Evolutionary conservation across 2,329 filamentous ascomycete genomes (phyloP), one percentile per base, ranked within the genome.

Genomic region (Microsporum ferrugineum): DNA sequence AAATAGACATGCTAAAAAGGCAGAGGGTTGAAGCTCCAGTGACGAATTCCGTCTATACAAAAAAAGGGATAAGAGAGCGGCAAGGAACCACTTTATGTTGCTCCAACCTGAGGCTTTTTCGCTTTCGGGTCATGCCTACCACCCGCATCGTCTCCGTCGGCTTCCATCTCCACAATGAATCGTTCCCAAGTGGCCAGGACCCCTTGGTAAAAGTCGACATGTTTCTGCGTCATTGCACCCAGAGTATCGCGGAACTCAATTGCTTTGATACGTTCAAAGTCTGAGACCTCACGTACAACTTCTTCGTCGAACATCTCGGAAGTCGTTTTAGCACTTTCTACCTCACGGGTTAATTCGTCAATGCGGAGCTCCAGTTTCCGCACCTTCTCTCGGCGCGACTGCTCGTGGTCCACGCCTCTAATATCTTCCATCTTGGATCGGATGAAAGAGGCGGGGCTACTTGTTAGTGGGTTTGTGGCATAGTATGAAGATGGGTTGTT

Each of bases 221-320:
- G 90, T 17, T 89, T 85, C 69, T 92, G 87, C 0, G 92, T 90
- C 57, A 99, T 75, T 2, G 84, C 85, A 1, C 89, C 90, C 57
- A 99, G 80, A 67, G 94, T 91, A 65, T 87, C 83, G 73, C 89
- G 89, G 75, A 99, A 95, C 79, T 99, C 92, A 47, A 89, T 80
- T 43, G 89, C 85, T 79, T 99, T 99, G 80, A 97, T 97, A 61
- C 91, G 84, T 77, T 99, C 94, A 76, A 99, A 99, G 71, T 96
- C 91, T 23, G 83, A 82, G 0, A 96, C 89, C 73, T 99, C 94
- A 69, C 89, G 88, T 49, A 97, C 88, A 1, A 96, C 92, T 75
- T 96, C 91, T 71, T 96, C 91, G 73, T 96, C 94, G 69, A 99
- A 99, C 71, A 90, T 87, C 74, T 97, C 91, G 58, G 87, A 90